Conservation (phyloP, 2,329 filamentous ascomycete species). For the Westerdykella ornata region DNA sequence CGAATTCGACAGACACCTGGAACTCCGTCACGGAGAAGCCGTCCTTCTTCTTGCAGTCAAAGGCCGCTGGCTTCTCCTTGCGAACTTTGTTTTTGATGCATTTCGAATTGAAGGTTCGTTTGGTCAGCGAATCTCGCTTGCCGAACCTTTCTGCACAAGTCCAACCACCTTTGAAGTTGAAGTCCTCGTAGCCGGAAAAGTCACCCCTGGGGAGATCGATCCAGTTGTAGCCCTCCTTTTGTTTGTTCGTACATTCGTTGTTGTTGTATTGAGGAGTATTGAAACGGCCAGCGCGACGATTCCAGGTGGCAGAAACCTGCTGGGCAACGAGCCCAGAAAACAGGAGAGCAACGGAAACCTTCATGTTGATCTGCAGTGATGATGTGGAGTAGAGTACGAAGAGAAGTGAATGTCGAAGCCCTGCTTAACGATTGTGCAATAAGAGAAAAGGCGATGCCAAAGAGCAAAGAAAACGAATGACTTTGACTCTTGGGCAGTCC, state of each 20-base stretch:
- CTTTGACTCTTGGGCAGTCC: constrained; percentile 22
- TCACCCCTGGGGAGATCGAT: constrained; percentile 49
- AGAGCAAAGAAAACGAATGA: constrained; percentile 36
- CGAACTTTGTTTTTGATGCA: constrained; percentile 41
- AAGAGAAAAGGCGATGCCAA: constrained; percentile 27
- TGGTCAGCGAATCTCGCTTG: constrained; percentile 52
- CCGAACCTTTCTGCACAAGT: constrained; percentile 56
- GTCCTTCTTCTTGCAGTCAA: constrained; percentile 55
- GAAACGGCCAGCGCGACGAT: constrained; percentile 50
- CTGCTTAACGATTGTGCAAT: constrained; percentile 14
- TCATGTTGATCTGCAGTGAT: constrained; percentile 36
- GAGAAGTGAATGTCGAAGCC: constrained; percentile 7
- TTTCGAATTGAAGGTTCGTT: constrained; percentile 40
- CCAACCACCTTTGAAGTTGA: constrained; percentile 65
- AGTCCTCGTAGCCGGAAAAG: constrained; percentile 63
- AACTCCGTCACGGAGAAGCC: constrained; percentile 72
- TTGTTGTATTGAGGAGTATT: constrained; percentile 63
- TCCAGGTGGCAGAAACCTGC: constrained; percentile 46
- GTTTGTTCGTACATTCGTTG: constrained; percentile 68
- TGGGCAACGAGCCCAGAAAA: constrained; percentile 43
- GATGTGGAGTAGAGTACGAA: constrained; percentile 15
- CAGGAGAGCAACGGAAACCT: constrained; percentile 39
- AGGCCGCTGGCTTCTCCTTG: constrained; percentile 51
- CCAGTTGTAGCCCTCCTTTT: constrained; percentile 68
- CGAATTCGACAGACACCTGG: constrained; percentile 65